Evolutionary conservation across 2,329 filamentous ascomycete species (phyloP).

Genomic region (Diaporthe sp.): DNA sequence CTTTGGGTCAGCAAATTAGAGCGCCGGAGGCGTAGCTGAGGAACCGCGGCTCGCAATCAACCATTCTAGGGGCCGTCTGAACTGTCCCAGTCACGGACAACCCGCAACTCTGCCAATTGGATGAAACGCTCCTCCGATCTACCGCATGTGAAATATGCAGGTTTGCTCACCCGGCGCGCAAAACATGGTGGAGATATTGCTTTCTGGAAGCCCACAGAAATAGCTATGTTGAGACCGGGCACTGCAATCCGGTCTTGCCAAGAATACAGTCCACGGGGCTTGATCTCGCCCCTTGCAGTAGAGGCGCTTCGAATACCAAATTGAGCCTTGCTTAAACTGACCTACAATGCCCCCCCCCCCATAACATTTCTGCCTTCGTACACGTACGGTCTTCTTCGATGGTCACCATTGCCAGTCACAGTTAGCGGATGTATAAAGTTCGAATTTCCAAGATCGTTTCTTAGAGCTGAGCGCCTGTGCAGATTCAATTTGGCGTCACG

Average conservation of each 20-base stretch:
- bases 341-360: background rate
- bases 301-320: background rate
- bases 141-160: background rate
- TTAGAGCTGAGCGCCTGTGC: background rate
- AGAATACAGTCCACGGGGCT: background rate
- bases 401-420: background rate
- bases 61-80: background rate
- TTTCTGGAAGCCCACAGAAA: background rate
- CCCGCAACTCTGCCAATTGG: background rate
- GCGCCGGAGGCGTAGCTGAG: background rate
- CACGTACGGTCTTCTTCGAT: background rate
- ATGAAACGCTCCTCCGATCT: conserved; percentile 21
- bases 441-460: background rate
- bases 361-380: background rate
- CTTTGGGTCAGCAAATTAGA: background rate
- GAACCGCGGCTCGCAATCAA: background rate
- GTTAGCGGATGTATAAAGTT: background rate
- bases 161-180: background rate
- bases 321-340: background rate
- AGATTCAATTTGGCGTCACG: background rate
- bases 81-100: background rate
- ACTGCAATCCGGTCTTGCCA: background rate
- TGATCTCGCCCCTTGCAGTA: background rate
- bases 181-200: background rate
- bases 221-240: background rate